Base-by-base conservation (phyloP, 31 red algal species). In the Odonthalia washingtoniensis region DNA sequence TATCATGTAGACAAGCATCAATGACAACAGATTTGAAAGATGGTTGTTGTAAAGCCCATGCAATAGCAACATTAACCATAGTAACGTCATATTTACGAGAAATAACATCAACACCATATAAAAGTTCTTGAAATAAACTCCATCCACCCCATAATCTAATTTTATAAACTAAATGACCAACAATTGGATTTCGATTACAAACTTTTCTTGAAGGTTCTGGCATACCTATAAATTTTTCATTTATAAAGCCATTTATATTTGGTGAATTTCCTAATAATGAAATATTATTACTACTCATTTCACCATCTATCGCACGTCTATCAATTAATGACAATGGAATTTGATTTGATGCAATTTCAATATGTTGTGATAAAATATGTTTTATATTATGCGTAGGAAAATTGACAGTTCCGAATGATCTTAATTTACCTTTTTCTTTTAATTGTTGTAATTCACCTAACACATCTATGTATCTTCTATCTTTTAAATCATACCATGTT, bases 71-170 rank as follows among this genome's bases (percentile, higher is more conserved):
- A 62, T 85, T 92, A 9, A 64, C 82, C 90, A 92, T 82, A 75
- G 81, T 86, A 31, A 92, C 90, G 31, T 66, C 90, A 75, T 92
- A 65, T 65, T 92, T 92, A 53, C 86, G 75, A 1, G 90, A 81
- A 46, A 86, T 70, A 24, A 61, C 64, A 31, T 92, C 86, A n/a
- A 86, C 67, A 42, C 74, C 82, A 67, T 92, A 92, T 6, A 92
- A 69, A 62, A 92, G 65, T 66, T 92, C 81, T 46, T 92, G 90
- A 80, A 92, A 92, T 30, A 92, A 63, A 38, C 82, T 77, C 90
- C 90, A 92, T 32, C 90, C 90, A 4, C 90, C 90, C 90, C 90
- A 92, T 5, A 92, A 69, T 18, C 82, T 53, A 44, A 92, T 86
- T 2, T 82, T 21, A 18, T 21, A 24, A 4, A 82, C 81, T 57